These are phyloP conservation scores for Penicillium janthinellum DNA, from an alignment of 2,329 filamentous ascomycete species.

Conservation along the genomic window DNA sequence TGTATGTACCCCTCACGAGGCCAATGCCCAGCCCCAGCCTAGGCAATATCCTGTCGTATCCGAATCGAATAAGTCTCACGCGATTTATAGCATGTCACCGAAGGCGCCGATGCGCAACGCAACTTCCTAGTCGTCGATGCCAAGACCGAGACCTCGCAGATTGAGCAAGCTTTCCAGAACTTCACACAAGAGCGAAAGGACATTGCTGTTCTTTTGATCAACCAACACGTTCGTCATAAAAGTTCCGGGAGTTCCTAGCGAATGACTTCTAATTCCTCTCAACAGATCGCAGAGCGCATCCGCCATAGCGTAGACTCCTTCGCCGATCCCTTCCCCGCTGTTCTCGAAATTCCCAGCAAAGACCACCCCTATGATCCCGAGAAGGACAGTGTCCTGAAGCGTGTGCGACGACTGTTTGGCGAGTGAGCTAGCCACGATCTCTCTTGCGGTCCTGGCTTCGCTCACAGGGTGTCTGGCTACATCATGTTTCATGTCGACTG, in stretches of 20 bases:
- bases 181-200: slow-evolving; percentile 92
- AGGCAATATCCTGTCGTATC: slow-evolving; percentile 5
- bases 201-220: slow-evolving; percentile 94
- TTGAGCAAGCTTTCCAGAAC: slow-evolving; percentile 85
- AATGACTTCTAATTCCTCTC: not conserved
- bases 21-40: not conserved
- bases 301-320: slow-evolving; percentile 87
- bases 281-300: slow-evolving; percentile 89
- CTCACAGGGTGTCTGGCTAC: slow-evolving; percentile 5
- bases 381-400: slow-evolving; percentile 94
- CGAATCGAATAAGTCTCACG: not conserved
- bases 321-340: slow-evolving; percentile 90
- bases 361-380: slow-evolving; percentile 98
- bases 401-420: slow-evolving; percentile 74
- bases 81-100: slow-evolving; percentile 75
- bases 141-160: slow-evolving; percentile 86
- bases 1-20: slow-evolving; percentile 56
- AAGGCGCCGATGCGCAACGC: slow-evolving; percentile 85
- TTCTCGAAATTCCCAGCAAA: slow-evolving; percentile 97
- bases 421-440: slow-evolving; percentile 41
- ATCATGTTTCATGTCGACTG: slow-evolving; percentile 8
- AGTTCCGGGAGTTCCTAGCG: too few relatives aligned
- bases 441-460: slow-evolving; percentile 4
- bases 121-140: slow-evolving; percentile 96
- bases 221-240: slow-evolving; percentile 76